Conservation (phyloP, 2,329 filamentous ascomycete species). For the Sordariomycetes sp. region DNA sequence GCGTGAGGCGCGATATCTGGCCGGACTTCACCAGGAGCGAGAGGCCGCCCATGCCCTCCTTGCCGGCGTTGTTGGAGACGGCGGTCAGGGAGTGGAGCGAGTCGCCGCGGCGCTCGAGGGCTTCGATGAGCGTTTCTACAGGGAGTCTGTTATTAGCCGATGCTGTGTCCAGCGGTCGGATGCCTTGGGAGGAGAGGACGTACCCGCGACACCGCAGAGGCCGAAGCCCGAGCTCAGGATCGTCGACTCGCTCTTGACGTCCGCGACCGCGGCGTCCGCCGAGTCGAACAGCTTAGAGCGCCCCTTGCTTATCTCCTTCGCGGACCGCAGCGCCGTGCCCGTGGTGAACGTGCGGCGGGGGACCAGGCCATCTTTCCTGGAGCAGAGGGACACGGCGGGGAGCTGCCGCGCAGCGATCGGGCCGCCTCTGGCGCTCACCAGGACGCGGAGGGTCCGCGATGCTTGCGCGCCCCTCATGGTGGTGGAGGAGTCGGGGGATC, state of each 20-base stretch:
- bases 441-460: neutral
- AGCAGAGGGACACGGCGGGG: neutral
- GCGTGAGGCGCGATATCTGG: slow-evolving; percentile 60
- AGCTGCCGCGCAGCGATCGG: neutral
- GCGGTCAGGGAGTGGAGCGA: slow-evolving; percentile 59
- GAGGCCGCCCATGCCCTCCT: slow-evolving; percentile 57
- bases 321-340: slow-evolving; percentile 2
- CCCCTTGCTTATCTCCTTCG: neutral
- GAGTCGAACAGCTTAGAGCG: slow-evolving; percentile 38
- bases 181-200: too few species aligned
- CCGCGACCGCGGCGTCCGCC: slow-evolving; percentile 59
- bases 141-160: slow-evolving; percentile 2
- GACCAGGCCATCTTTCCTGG: neutral
- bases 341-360: slow-evolving; percentile 7
- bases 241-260: slow-evolving; percentile 59
- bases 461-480: neutral
- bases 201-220: slow-evolving; percentile 66
- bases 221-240: slow-evolving; percentile 73
- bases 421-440: neutral
- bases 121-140: slow-evolving; percentile 59
- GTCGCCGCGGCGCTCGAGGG: slow-evolving; percentile 48
- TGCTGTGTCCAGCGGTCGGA: neutral
- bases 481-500: neutral
- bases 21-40: slow-evolving; percentile 58
- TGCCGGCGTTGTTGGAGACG: slow-evolving; percentile 72